Conservation (phyloP, 192 early-diverging fungal genomes). For the Coemansia sp. region DNA sequence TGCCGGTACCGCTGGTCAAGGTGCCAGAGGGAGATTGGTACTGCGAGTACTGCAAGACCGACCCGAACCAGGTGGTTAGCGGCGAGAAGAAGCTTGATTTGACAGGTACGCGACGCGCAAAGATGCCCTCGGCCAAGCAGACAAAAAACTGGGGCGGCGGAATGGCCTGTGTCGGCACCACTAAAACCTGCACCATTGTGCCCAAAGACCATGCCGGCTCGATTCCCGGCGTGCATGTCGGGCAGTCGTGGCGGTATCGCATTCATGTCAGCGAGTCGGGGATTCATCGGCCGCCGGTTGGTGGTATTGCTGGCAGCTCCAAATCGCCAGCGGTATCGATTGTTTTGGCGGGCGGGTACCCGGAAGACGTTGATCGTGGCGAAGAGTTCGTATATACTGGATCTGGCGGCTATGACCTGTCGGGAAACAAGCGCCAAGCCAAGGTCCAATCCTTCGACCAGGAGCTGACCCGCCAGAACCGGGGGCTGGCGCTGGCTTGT, state of each 20-base stretch:
- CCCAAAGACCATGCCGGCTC: conserved; percentile 45
- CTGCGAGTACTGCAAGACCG: conserved; percentile 49
- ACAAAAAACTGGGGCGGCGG: conserved; percentile 57
- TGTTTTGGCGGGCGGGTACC: conserved; percentile 61
- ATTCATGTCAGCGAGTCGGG: conserved; percentile 49
- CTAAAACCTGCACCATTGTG: conserved; percentile 47
- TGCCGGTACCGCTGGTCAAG: conserved; percentile 31
- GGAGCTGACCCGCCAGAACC: conserved; percentile 56
- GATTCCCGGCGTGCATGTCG: conserved; percentile 60
- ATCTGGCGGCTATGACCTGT: conserved; percentile 58
- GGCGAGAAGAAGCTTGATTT: conserved; percentile 47
- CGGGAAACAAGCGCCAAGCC: conserved; percentile 55
- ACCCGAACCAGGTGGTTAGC: conserved; percentile 38
- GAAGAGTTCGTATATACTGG: conserved; percentile 67
- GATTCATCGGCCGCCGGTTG: conserved; percentile 62
- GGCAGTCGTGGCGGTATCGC: conserved; percentile 56
- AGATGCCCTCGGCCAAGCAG: conserved; percentile 55
- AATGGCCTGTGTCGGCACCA: conserved; percentile 50
- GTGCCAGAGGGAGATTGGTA: conserved; percentile 55
- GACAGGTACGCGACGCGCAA: conserved; percentile 40
- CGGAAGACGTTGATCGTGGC: conserved; percentile 63
- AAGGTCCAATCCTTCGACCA: conserved; percentile 56
- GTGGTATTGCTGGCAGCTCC: conserved; percentile 58
- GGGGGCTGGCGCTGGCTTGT: conserved; percentile 57
- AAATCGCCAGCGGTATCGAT: conserved; percentile 56